Evolutionary conservation across 495 filamentous ascomycete species (phyloP), one percentile per base, ranked within the genome.

Genomic region (Physcia stellaris): DNA sequence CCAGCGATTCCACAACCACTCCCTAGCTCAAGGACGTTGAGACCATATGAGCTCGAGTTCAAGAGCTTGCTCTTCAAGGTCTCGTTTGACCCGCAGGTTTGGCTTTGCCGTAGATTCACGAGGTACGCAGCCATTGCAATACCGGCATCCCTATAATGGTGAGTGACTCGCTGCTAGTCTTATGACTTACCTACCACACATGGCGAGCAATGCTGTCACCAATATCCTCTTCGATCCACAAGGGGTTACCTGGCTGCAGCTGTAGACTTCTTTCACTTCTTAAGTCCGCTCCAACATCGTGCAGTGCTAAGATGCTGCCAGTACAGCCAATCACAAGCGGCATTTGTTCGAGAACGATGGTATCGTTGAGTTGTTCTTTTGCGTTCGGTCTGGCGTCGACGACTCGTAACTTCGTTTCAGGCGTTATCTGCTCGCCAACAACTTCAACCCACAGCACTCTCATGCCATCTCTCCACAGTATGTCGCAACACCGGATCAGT

Each of bases 151-250:
- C 77, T 83, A 40, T 24, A 16, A 32, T 32, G 42, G 20, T 13
- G 9, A 22, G 35, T 30, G 12, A 28, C 5, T 9, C 6, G 6
- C 49, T 48, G 48, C 42, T 47, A 39, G 17, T 23, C 23, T 22
- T 20, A 12, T 32, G 22, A 4, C 22, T 22, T 23, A 6, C 63
- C 57, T 77, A 88, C 90, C 90, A 98, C 32, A 96, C 75, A 58
- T 98, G 90, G 12, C 86, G 70, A 12, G 88, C 87, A 49, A 98
- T 94, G 53, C 83, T 94, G 54, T 96, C 86, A 5, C 87, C 88
- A 2, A 86, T 86, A 42, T 96, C 87, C 51, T 98, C 90, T 63
- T 80, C 81, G 16, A 95, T 71, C 35, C 42, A 49, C 27, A 73
- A 47, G 2, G 13, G 39, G 24, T 46, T 39, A 1, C 42, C 22